phyloP scores from a whole-genome alignment of 164 flowering plant species.

The Tinospora cordifolia region DNA sequence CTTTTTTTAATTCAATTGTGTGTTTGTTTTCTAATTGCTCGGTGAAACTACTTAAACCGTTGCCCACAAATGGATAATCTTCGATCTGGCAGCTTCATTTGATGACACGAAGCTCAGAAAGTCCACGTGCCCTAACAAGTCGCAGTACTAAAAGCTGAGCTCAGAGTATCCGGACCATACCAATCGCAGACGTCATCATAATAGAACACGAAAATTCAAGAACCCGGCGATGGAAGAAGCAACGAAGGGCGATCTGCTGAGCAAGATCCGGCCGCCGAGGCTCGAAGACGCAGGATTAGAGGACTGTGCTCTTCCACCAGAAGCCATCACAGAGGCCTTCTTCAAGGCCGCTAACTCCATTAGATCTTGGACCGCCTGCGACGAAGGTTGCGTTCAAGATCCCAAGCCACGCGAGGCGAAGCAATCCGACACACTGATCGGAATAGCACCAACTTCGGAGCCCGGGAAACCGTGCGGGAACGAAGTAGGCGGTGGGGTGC shows the following conservation, averaged over 20 bases:
- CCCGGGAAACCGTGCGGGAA: slow-evolving; percentile 29
- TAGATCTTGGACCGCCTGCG: slow-evolving; percentile 34
- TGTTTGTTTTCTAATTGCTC: no score
- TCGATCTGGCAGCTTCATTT: no score
- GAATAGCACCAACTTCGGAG: slow-evolving; percentile 14
- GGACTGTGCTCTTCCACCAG: slow-evolving; percentile 81
- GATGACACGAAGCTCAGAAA: no score
- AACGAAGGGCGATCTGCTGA: slow-evolving; percentile 11
- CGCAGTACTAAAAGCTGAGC: no score
- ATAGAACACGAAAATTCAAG: not conserved
- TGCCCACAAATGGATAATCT: no score
- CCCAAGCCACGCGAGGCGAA: slow-evolving; percentile 28
- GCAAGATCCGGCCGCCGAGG: slow-evolving; percentile 54
- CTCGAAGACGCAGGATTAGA: slow-evolving; percentile 93
- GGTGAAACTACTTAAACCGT: no score
- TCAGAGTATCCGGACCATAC: not conserved
- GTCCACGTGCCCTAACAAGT: no score
- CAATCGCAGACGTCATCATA: not conserved
- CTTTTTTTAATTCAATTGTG: no score
- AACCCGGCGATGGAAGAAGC: not conserved
- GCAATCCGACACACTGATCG: slow-evolving; percentile 28
- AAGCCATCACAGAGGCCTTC: slow-evolving; percentile 75
- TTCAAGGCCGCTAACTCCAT: slow-evolving; percentile 68
- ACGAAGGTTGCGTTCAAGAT: slow-evolving; percentile 28
- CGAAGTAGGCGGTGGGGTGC: slow-evolving; percentile 27